Conservation (phyloP, 2,329 filamentous ascomycete species). For the Coniochaeta sp. region DNA sequence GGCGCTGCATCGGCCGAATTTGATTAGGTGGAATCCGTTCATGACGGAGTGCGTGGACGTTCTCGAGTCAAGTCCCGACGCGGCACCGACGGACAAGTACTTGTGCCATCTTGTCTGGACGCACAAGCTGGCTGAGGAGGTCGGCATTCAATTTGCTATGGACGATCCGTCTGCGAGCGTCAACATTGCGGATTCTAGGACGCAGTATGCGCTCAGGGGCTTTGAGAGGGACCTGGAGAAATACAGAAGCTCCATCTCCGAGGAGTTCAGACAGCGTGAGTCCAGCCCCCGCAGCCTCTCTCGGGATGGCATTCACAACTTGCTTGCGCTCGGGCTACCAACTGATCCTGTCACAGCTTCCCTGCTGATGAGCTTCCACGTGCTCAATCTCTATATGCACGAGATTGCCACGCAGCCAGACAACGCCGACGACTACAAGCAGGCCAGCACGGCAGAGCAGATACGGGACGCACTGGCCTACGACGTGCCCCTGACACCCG, state of each 20-base stretch:
- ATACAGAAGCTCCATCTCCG: conserved; percentile 47
- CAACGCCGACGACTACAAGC: conserved; percentile 44
- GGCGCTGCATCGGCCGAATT: conserved; percentile 52
- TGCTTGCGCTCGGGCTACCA: too few species aligned
- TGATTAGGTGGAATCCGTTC: conserved; percentile 53
- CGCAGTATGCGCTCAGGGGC: conserved; percentile 55
- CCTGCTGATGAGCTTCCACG: conserved; percentile 55
- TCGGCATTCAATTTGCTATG: conserved; percentile 57
- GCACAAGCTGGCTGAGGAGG: conserved; percentile 60
- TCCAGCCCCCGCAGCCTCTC: conserved; percentile 8
- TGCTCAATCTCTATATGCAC: conserved; percentile 66
- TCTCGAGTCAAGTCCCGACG: conserved; percentile 45
- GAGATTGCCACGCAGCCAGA: conserved; percentile 66
- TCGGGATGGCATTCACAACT: neutral
- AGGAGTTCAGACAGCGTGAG: conserved; percentile 49
- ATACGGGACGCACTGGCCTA: conserved; percentile 33
- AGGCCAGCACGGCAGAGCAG: conserved; percentile 36
- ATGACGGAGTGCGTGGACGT: conserved; percentile 53
- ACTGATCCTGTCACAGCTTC: conserved; percentile 37
- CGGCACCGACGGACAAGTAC: conserved; percentile 47
- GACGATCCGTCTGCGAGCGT: conserved; percentile 52
- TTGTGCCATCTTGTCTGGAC: conserved; percentile 54
- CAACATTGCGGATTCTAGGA: conserved; percentile 54
- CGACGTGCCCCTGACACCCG: conserved; percentile 36
- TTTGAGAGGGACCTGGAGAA: conserved; percentile 59